Percentiles rank a stretch among this genome's conserved stretches.
phyloP scores from a whole-genome alignment of 208 protist species.

The Leishmania arabica region DNA sequence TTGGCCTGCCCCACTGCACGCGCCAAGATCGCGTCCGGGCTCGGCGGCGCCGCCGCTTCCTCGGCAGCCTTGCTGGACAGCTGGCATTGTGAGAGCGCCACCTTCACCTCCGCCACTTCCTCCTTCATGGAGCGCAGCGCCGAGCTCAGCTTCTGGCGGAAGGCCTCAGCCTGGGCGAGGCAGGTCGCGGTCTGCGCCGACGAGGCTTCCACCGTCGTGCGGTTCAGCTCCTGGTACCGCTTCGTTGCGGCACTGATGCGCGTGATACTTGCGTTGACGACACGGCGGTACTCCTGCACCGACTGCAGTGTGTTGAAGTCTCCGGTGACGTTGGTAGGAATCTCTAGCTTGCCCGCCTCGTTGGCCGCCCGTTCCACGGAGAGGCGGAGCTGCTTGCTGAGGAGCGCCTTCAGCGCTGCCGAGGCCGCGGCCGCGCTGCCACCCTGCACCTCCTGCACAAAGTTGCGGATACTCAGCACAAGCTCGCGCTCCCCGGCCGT shows the following conservation, averaged over 20 bases:
- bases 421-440: constrained; percentile 51
- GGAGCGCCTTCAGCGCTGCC: constrained; percentile 60
- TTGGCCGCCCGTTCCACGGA: constrained; percentile 66
- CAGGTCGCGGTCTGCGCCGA: constrained; percentile 28
- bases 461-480: constrained; percentile 62
- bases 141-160: constrained; percentile 38
- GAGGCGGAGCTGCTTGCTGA: constrained; percentile 70
- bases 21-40: constrained; percentile 69
- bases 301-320: constrained; percentile 68
- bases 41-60: constrained; percentile 29
- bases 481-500: constrained; percentile 63
- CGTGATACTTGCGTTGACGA: constrained; percentile 52
- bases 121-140: constrained; percentile 44
- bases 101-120: constrained; percentile 57
- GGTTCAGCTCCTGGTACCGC: constrained; percentile 43
- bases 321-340: constrained; percentile 26
- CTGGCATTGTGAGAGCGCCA: constrained; percentile 38
- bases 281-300: constrained; percentile 61
- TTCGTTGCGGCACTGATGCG: constrained; percentile 37
- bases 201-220: constrained; percentile 39
- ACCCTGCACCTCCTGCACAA: constrained; percentile 71
- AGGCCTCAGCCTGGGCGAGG: constrained; percentile 40
- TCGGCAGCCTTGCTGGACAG: constrained; percentile 12
- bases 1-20: constrained; percentile 61
- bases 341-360: constrained; percentile 60